Conservation (phyloP, 179 eudicot species). For the Beta corolliflora region DNA sequence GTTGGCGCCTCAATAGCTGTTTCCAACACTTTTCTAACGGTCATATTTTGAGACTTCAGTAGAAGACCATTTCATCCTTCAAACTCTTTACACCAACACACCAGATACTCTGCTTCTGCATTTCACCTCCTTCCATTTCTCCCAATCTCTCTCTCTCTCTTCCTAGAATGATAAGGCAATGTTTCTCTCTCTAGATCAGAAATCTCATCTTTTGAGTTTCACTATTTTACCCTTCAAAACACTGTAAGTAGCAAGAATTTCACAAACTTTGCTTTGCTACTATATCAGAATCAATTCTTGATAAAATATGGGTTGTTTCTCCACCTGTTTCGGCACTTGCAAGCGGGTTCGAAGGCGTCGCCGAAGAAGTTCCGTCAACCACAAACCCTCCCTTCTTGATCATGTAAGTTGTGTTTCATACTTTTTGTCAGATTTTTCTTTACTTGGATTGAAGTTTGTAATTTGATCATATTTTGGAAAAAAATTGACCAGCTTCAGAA, state of each 20-base stretch:
- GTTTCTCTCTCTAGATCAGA: background rate
- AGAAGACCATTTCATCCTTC: background rate
- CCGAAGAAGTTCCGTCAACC: conserved; percentile 14
- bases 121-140: background rate
- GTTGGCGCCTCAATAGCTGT: conserved; percentile 2
- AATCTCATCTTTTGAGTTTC: background rate
- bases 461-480: too few relatives aligned
- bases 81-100: background rate
- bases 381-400: conserved; percentile 28
- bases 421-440: background rate
- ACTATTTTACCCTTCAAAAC: background rate
- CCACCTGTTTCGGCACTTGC: conserved; percentile 33
- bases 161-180: background rate
- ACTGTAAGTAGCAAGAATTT: background rate
- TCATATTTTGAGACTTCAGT: background rate
- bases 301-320: conserved; percentile 39
- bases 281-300: background rate
- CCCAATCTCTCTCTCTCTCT: background rate
- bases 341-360: conserved; percentile 21
- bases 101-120: background rate
- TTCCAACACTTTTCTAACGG: conserved; percentile 10
- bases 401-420: conserved; percentile 21
- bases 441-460: background rate
- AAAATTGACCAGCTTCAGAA: conserved; percentile 26
- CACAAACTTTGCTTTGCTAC: background rate